phyloP scores from a whole-genome alignment of 169 alveolate genomes.

The Cryptosporidium bovis region DNA sequence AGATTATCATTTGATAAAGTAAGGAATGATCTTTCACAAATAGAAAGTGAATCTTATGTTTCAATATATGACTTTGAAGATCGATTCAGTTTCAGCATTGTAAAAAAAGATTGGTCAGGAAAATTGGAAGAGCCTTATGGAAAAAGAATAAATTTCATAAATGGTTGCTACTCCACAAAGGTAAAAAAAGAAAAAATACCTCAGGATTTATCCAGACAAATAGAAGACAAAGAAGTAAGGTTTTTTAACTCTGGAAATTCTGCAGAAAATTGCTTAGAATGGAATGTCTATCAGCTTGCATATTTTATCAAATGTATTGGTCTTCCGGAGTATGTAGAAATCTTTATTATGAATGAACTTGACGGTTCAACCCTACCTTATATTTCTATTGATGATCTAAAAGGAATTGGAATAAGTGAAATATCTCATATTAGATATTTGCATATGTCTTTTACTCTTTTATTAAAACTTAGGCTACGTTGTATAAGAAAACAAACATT shows the following conservation, averaged over 20 bases:
- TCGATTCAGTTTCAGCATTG: neutral
- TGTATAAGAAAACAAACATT: conserved; percentile 74
- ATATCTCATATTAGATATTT: conserved; percentile 72
- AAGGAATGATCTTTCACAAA: neutral
- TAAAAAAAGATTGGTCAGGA: neutral
- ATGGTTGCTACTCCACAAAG: neutral
- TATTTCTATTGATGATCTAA: conserved; percentile 73
- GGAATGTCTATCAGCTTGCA: conserved; percentile 78
- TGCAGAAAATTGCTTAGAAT: conserved; percentile 78
- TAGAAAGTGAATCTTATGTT: neutral
- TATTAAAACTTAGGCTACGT: conserved; percentile 77
- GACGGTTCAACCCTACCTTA: conserved; percentile 80
- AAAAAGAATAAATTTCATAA: conserved; percentile 1
- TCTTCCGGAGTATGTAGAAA: conserved; percentile 74
- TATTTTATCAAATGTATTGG: conserved; percentile 78
- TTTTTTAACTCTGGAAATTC: conserved; percentile 15
- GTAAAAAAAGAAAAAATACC: conserved; percentile 1
- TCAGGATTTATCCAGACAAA: conserved; percentile 21
- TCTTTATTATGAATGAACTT: conserved; percentile 75
- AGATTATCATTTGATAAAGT: conserved; percentile 5
- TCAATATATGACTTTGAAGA: neutral
- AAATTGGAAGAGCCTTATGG: neutral
- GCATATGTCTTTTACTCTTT: conserved; percentile 62
- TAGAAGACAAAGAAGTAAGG: conserved; percentile 19
- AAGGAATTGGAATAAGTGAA: conserved; percentile 76